Percentiles rank a stretch among this genome's conserved stretches.
Conservation (phyloP, 306 rosid species). For the Pyrus bretschneideri region DNA sequence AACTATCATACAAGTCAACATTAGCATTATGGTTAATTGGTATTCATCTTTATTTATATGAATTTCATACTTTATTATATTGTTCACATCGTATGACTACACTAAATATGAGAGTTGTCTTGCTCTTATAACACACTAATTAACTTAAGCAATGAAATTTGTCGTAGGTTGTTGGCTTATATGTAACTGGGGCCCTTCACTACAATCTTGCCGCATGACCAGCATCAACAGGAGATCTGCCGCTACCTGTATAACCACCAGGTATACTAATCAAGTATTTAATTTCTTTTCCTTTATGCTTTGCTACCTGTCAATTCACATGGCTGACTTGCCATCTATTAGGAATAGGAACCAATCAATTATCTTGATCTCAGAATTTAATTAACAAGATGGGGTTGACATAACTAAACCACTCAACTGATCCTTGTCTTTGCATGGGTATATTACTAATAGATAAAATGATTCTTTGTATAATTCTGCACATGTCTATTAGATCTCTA, state of each 20-base stretch:
- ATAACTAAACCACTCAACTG: neutral
- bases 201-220: conserved; percentile 9
- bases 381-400: neutral
- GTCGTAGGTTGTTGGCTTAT: conserved; percentile 55
- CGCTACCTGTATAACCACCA: conserved; percentile 66
- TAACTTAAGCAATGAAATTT: neutral
- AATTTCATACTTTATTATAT: no score
- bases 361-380: no score
- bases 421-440: neutral
- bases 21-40: no score
- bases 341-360: no score
- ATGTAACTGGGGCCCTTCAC: conserved; percentile 42
- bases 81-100: no score
- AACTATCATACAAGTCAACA: no score
- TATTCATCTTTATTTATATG: no score
- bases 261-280: conserved; percentile 16
- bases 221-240: conserved; percentile 50
- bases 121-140: neutral
- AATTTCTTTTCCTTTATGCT: neutral
- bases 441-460: no score
- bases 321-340: neutral
- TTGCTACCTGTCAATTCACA: neutral
- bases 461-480: no score
- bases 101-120: no score
- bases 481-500: no score